Evolutionary conservation across 345 rosid species (phyloP).

Genomic region (Lumnitzera littorea): DNA sequence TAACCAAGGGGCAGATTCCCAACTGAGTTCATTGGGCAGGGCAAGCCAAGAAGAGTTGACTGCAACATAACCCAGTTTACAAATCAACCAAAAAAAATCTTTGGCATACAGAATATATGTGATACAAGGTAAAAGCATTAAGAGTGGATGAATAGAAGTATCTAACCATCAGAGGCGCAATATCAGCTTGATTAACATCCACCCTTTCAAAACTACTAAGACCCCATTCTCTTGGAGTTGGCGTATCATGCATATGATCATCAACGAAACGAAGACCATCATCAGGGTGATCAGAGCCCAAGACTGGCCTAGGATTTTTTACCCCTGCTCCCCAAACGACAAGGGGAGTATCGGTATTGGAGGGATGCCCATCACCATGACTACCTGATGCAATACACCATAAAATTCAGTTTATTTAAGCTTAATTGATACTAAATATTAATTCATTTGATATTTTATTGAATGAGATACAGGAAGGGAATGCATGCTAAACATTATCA

Average conservation of each 20-base stretch:
- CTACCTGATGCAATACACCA: constrained; percentile 46
- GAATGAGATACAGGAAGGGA: too few species aligned
- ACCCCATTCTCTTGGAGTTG: constrained; percentile 83
- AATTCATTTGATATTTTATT: too few species aligned
- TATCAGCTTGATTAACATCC: constrained; percentile 98
- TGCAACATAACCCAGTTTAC: constrained; percentile 22
- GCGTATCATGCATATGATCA: constrained; percentile 76
- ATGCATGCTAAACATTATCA: too few species aligned
- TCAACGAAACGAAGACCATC: constrained; percentile 59
- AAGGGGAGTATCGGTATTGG: constrained; percentile 92
- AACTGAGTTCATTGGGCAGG: constrained; percentile 88
- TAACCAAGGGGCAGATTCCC: constrained; percentile 91
- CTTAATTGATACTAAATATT: background rate
- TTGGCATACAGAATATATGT: too few species aligned
- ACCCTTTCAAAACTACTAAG: constrained; percentile 75
- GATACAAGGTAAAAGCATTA: too few species aligned
- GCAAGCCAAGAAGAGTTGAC: constrained; percentile 89
- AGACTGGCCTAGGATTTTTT: constrained; percentile 50
- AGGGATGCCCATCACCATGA: constrained; percentile 95
- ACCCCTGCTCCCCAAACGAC: constrained; percentile 98
- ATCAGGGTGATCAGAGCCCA: constrained; percentile 39
- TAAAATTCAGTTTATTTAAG: constrained; percentile 1
- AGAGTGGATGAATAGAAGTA: constrained; percentile 8
- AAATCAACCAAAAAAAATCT: background rate
- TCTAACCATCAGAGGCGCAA: constrained; percentile 84